These are phyloP conservation scores for Russula virescens DNA, from an alignment of 768 basidiomycete genomes.

Conservation along the genomic window DNA sequence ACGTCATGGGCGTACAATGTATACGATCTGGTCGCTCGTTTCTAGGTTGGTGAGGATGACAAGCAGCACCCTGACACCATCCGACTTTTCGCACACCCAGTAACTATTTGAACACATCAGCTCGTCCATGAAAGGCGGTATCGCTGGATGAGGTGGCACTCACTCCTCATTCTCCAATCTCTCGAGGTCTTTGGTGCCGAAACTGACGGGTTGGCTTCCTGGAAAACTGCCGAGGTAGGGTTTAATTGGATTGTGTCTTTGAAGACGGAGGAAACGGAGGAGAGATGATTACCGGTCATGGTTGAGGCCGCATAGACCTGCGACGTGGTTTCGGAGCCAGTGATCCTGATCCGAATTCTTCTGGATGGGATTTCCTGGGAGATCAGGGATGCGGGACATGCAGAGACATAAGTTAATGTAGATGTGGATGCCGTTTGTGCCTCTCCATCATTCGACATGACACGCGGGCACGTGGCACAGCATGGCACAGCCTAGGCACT, in stretches of 20 bases:
- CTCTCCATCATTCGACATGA: neutral
- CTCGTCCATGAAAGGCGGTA: neutral
- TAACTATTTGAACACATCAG: constrained; percentile 50
- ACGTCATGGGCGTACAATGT: constrained; percentile 47
- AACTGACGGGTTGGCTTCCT: constrained; percentile 94
- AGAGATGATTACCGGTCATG: constrained; percentile 49
- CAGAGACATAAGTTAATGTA: constrained; percentile 8
- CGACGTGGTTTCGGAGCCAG: constrained; percentile 65
- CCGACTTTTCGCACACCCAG: constrained; percentile 99
- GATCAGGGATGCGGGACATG: constrained; percentile 47
- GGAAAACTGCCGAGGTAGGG: constrained; percentile 60
- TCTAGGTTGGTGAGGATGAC: constrained; percentile 59
- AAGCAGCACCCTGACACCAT: constrained; percentile 87
- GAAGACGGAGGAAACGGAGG: neutral
- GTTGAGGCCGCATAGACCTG: constrained; percentile 56
- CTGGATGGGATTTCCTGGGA: constrained; percentile 57
- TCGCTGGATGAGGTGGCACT: constrained; percentile 26
- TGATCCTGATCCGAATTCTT: constrained; percentile 52
- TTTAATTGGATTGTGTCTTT: neutral
- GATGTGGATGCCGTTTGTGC: too few species aligned
- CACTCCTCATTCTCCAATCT: constrained; percentile 84
- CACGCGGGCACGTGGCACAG: constrained; percentile 6
- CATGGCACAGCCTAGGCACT: too few species aligned
- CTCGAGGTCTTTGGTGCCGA: constrained; percentile 59
- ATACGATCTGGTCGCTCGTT: constrained; percentile 54